A percentile compares a stretch with the other conserved stretches of the same genome.
Conservation (phyloP, 2,329 filamentous ascomycete genomes). For the Ambrosiella cleistominuta region DNA sequence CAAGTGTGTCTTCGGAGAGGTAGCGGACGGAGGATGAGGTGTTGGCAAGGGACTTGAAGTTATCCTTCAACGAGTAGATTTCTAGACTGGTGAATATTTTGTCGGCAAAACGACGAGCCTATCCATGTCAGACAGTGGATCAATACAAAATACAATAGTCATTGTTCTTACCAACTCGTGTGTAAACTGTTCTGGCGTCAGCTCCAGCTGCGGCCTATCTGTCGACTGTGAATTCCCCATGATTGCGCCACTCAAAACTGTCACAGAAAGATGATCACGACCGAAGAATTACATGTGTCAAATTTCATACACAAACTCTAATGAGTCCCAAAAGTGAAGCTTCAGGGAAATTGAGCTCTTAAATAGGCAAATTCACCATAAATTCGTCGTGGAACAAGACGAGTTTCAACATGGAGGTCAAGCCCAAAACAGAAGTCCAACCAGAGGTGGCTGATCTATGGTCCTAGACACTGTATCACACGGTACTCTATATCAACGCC, state of each 20-base stretch:
- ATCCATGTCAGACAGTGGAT: not conserved
- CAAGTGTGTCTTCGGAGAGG: slow-evolving; percentile 52
- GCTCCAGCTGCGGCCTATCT: not conserved
- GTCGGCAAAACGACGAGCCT: slow-evolving; percentile 48
- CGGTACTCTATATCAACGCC: not conserved
- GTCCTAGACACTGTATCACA: not conserved
- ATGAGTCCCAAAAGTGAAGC: not conserved
- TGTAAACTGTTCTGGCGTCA: slow-evolving; percentile 1
- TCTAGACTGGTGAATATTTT: slow-evolving; percentile 57
- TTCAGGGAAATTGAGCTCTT: not conserved
- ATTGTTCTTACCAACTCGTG: slow-evolving; percentile 4
- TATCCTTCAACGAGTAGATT: slow-evolving; percentile 55
- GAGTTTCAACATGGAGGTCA: not conserved
- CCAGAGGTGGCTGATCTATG: not conserved
- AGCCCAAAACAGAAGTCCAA: not conserved
- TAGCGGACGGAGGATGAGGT: slow-evolving; percentile 42
- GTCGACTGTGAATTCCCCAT: slow-evolving; percentile 7
- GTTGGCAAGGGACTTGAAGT: slow-evolving; percentile 54
- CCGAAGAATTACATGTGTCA: too few relatives aligned
- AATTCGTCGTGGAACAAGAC: not conserved
- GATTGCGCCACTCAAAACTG: not conserved
- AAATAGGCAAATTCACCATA: too few relatives aligned
- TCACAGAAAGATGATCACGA: too few relatives aligned
- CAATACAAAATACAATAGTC: not conserved
- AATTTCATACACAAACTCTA: too few relatives aligned